Evolutionary conservation across 257 asterid species (phyloP).

Genomic region (Solanum pimpinellifolium): DNA sequence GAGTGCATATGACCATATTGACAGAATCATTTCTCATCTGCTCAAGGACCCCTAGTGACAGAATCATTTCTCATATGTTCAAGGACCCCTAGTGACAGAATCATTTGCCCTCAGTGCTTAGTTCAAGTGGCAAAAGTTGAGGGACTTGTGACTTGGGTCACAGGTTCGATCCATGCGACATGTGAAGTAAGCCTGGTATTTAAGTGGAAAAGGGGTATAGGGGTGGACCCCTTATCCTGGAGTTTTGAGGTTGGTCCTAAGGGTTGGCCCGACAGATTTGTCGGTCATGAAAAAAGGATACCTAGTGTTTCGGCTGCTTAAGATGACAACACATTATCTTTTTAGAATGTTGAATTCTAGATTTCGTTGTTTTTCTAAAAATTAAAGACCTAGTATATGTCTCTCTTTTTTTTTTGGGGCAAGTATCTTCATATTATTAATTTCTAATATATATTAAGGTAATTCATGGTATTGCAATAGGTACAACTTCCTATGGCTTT

Average conservation of each 20-base stretch:
- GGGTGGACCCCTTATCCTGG: not conserved
- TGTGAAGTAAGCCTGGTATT: not conserved
- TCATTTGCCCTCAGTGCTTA: not conserved
- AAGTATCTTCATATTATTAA: not conserved
- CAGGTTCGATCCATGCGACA: not conserved
- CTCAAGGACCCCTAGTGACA: not conserved
- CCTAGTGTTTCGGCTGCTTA: not conserved
- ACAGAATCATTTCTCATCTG: not conserved
- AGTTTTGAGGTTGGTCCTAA: not conserved
- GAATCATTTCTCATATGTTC: not conserved
- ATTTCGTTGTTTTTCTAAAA: not conserved
- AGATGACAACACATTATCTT: not conserved
- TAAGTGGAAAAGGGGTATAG: not conserved
- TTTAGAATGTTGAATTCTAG: not conserved
- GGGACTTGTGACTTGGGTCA: not conserved
- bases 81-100: not conserved
- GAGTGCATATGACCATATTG: not conserved
- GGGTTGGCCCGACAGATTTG: not conserved
- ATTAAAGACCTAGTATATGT: not conserved
- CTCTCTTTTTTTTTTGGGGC: not conserved
- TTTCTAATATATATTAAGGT: not conserved
- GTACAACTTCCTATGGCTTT: not conserved
- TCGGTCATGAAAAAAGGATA: not conserved
- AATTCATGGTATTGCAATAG: not conserved
- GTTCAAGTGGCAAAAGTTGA: not conserved